Percentiles rank a stretch among this genome's conserved stretches.
Conservation (phyloP, 1,139 yeast species). For the Kazachstania sp. region DNA sequence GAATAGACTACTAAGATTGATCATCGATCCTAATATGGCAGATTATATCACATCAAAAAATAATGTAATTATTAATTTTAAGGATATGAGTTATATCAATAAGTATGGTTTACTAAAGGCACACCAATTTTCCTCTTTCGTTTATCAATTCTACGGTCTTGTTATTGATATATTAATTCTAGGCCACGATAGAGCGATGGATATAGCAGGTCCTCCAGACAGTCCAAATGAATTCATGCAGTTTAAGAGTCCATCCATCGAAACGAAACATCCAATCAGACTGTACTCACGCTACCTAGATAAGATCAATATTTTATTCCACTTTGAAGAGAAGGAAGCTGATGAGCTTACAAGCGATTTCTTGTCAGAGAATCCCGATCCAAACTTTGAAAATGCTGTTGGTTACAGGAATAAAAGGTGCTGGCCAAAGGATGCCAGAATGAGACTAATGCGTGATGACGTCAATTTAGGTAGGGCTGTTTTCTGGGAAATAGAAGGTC, state of each 20-base stretch:
- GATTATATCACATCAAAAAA: slow-evolving; percentile 92
- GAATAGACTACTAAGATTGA: slow-evolving; percentile 68
- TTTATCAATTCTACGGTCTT: slow-evolving; percentile 83
- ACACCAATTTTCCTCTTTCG: slow-evolving; percentile 80
- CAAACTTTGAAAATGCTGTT: slow-evolving; percentile 75
- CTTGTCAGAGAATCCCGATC: slow-evolving; percentile 81
- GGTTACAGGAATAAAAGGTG: slow-evolving; percentile 85
- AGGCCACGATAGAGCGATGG: slow-evolving; percentile 81
- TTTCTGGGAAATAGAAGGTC: slow-evolving; percentile 78
- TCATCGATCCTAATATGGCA: slow-evolving; percentile 86
- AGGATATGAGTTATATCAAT: slow-evolving; percentile 92
- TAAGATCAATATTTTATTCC: slow-evolving; percentile 67
- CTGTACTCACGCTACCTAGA: slow-evolving; percentile 79
- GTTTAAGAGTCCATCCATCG: slow-evolving; percentile 50
- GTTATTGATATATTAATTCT: slow-evolving; percentile 71
- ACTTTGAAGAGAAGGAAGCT: slow-evolving; percentile 66
- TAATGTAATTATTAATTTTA: slow-evolving; percentile 71
- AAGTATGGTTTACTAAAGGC: slow-evolving; percentile 86
- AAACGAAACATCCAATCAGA: slow-evolving; percentile 64
- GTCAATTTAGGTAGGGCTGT: slow-evolving; percentile 88
- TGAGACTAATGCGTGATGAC: slow-evolving; percentile 86
- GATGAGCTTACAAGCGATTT: slow-evolving; percentile 68
- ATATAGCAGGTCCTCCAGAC: slow-evolving; percentile 71
- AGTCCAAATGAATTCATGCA: slow-evolving; percentile 74
- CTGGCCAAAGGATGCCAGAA: slow-evolving; percentile 91